Evolutionary conservation across 495 filamentous ascomycete species (phyloP).

Genomic region (Aspergillus avenaceus): DNA sequence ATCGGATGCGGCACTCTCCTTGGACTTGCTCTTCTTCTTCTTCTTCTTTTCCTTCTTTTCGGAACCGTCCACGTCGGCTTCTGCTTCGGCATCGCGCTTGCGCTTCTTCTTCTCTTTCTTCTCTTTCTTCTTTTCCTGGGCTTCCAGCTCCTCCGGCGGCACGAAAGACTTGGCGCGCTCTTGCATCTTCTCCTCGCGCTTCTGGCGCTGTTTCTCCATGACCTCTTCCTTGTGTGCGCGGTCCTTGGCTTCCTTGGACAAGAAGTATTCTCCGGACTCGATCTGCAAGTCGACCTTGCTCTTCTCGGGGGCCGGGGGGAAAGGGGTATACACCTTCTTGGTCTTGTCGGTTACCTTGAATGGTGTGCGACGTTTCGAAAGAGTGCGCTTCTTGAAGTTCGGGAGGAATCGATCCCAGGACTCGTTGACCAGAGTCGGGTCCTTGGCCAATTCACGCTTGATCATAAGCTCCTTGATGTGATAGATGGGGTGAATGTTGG

Average conservation of each 20-base stretch:
- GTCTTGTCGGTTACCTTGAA: constrained; percentile 86
- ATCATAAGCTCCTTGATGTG: constrained; percentile 99
- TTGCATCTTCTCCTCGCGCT: constrained; percentile 84
- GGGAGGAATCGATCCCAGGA: constrained; percentile 96
- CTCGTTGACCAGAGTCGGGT: constrained; percentile 79
- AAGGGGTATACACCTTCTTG: constrained; percentile 90
- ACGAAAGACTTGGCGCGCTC: constrained; percentile 81
- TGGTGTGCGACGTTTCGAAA: constrained; percentile 78
- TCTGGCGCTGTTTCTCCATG: constrained; percentile 74
- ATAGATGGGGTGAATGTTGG: constrained; percentile 89
- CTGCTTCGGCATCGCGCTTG: constrained; percentile 34
- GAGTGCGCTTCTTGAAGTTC: constrained; percentile 94
- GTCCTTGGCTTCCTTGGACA: constrained; percentile 87
- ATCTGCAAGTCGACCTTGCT: constrained; percentile 98
- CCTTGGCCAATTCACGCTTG: constrained; percentile 95
- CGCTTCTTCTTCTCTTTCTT: constrained; percentile 37
- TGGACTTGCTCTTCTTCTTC: constrained; percentile 46
- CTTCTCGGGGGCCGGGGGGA: constrained; percentile 72
- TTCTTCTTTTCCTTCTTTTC: constrained; percentile 44
- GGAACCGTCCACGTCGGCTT: constrained; percentile 26
- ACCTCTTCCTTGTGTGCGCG: constrained; percentile 72
- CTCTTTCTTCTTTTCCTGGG: constrained; percentile 44
- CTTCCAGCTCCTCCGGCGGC: constrained; percentile 68
- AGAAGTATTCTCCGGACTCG: constrained; percentile 95
- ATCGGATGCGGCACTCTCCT: constrained; percentile 28